Evolutionary conservation across 495 filamentous ascomycete species (phyloP).

Genomic region (Aspergillus funiculosus): DNA sequence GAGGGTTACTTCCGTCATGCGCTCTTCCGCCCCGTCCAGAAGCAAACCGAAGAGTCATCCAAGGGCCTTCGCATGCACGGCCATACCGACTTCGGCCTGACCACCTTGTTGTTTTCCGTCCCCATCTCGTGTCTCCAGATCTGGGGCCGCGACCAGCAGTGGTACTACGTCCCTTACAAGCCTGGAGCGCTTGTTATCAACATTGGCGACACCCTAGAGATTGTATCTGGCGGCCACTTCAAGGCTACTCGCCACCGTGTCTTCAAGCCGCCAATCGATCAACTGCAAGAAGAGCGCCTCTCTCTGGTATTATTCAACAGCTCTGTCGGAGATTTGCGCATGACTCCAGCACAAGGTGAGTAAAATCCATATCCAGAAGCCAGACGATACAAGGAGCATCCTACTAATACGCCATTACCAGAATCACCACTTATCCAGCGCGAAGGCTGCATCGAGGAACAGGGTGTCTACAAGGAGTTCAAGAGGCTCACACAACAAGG

Average conservation of each 20-base stretch:
- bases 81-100: constrained; percentile 42
- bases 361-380: too few species aligned
- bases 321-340: constrained; percentile 33
- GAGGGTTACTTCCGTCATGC: constrained; percentile 46
- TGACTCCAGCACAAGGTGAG: constrained; percentile 29
- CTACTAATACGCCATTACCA: constrained; percentile 3
- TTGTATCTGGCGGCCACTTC: constrained; percentile 45
- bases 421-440: constrained; percentile 36
- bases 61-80: constrained; percentile 43
- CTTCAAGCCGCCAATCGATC: constrained; percentile 37
- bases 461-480: constrained; percentile 39
- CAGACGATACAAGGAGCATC: too few species aligned
- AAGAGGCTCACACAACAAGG: constrained; percentile 29
- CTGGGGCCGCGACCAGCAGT: constrained; percentile 36
- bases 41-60: constrained; percentile 31
- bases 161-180: constrained; percentile 42
- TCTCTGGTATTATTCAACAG: constrained; percentile 43
- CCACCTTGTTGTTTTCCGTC: constrained; percentile 40
- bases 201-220: constrained; percentile 43
- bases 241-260: constrained; percentile 44
- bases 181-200: constrained; percentile 43
- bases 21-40: constrained; percentile 38
- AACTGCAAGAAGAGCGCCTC: constrained; percentile 34
- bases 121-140: constrained; percentile 41
- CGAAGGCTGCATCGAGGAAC: constrained; percentile 37